Evolutionary conservation across 768 basidiomycete species (phyloP).

Genomic region (Termitomyces sp.): DNA sequence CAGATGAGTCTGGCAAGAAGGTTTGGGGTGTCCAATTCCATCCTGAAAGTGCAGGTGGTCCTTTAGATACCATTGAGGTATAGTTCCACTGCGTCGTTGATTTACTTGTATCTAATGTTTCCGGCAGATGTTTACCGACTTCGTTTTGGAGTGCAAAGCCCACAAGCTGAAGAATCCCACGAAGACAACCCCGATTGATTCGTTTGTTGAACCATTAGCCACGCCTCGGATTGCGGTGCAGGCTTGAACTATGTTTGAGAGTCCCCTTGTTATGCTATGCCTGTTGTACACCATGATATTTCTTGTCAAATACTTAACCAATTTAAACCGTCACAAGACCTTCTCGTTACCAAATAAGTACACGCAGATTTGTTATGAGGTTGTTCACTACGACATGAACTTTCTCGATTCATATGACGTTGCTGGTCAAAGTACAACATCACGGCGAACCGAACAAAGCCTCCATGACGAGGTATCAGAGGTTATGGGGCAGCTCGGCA

Average conservation of each 20-base stretch:
- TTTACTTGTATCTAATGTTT: neutral
- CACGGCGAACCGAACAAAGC: slow-evolving; percentile 42
- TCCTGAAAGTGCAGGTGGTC: slow-evolving; percentile 97
- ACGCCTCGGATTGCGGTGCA: slow-evolving; percentile 9
- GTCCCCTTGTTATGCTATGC: slow-evolving; percentile 3
- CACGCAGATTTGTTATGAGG: neutral
- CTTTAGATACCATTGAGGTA: slow-evolving; percentile 96
- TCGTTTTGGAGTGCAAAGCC: slow-evolving; percentile 73
- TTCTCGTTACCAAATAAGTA: neutral
- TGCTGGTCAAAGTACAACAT: slow-evolving; percentile 40
- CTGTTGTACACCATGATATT: slow-evolving; percentile 4
- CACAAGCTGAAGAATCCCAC: slow-evolving; percentile 31
- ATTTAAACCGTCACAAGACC: neutral
- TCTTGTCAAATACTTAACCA: neutral
- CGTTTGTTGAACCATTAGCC: slow-evolving; percentile 3
- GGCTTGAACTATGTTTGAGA: slow-evolving; percentile 8
- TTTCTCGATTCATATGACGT: slow-evolving; percentile 70
- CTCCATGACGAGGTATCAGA: slow-evolving; percentile 87
- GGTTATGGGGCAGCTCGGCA: slow-evolving; percentile 80
- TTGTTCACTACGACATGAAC: slow-evolving; percentile 44
- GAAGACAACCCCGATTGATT: neutral
- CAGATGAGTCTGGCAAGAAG: slow-evolving; percentile 78
- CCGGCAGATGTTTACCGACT: slow-evolving; percentile 88
- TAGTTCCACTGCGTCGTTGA: slow-evolving; percentile 14
- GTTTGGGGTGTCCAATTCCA: slow-evolving; percentile 99